phyloP scores from a whole-genome alignment of 345 rosid species.

The Syzygium oleosum region DNA sequence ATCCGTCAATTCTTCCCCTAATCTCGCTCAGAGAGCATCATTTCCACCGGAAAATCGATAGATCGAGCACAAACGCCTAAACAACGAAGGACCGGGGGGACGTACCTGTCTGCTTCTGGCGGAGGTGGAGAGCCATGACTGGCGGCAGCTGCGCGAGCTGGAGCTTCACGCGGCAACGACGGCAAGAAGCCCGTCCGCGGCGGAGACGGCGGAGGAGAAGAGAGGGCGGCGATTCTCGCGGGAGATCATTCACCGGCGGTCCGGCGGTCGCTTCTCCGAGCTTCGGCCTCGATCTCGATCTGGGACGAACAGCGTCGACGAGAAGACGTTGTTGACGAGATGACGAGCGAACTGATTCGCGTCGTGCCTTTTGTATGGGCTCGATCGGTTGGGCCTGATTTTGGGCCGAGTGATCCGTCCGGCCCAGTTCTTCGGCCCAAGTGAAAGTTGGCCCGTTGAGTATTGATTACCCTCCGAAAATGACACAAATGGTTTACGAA shows the following conservation, averaged over 20 bases:
- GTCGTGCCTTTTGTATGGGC: no score
- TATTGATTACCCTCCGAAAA: no score
- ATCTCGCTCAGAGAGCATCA: not conserved
- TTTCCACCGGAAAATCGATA: not conserved
- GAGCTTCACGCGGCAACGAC: not conserved
- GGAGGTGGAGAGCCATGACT: conserved; percentile 97
- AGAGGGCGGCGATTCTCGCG: not conserved
- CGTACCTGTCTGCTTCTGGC: conserved; percentile 90
- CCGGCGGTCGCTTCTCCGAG: not conserved
- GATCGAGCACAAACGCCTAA: not conserved
- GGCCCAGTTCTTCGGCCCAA: no score
- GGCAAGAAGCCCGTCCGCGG: not conserved
- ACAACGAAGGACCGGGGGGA: not conserved
- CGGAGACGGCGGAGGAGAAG: not conserved
- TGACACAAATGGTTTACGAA: no score
- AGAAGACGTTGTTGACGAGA: not conserved
- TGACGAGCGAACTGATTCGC: no score
- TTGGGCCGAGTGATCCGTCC: no score
- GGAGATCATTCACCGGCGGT: not conserved
- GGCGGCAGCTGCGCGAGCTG: not conserved
- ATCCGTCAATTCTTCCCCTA: not conserved
- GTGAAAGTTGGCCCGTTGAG: no score
- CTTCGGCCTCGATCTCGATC: not conserved
- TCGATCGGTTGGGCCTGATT: no score
- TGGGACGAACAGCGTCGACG: not conserved